Conservation (phyloP, 2,329 filamentous ascomycete genomes). For the Daldinia eschscholtzii region DNA sequence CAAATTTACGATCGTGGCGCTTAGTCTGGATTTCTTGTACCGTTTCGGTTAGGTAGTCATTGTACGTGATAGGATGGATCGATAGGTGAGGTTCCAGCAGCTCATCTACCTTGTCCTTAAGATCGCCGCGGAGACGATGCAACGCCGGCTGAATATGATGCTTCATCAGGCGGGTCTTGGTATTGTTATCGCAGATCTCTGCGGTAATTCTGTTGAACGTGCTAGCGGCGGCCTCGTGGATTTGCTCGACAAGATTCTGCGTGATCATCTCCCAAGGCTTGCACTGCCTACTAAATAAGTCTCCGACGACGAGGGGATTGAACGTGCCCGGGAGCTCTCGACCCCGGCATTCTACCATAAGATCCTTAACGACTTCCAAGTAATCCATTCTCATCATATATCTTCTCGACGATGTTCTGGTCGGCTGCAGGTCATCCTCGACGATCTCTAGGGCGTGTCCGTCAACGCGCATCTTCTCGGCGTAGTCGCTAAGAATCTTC, state of each 20-base stretch:
- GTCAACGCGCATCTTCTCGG: constrained; percentile 44
- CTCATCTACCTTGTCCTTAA: constrained; percentile 45
- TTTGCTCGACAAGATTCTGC: constrained; percentile 45
- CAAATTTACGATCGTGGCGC: constrained; percentile 44
- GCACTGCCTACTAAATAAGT: constrained; percentile 48
- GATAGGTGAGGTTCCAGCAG: constrained; percentile 46
- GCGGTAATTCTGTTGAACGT: constrained; percentile 44
- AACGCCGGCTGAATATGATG: constrained; percentile 45
- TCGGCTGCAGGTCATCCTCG: constrained; percentile 39
- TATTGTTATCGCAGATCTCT: constrained; percentile 44
- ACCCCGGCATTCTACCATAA: constrained; percentile 47
- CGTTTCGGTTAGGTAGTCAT: constrained; percentile 43
- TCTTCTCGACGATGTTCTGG: constrained; percentile 6
- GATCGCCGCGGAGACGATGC: constrained; percentile 39
- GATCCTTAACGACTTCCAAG: constrained; percentile 34
- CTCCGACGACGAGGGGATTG: constrained; percentile 47
- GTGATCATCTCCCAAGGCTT: constrained; percentile 49
- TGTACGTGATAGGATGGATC: constrained; percentile 49
- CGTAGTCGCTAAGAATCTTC: constrained; percentile 42
- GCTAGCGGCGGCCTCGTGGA: constrained; percentile 45
- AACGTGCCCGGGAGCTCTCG: constrained; percentile 49
- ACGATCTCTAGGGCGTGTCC: constrained; percentile 48
- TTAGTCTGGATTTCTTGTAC: constrained; percentile 43
- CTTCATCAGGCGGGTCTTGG: constrained; percentile 43
- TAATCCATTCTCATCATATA: constrained; percentile 37